A percentile compares a stretch with the other conserved stretches of the same genome.
phyloP scores from a whole-genome alignment of 352 stramenopile species.

The Phytophthora pini region DNA sequence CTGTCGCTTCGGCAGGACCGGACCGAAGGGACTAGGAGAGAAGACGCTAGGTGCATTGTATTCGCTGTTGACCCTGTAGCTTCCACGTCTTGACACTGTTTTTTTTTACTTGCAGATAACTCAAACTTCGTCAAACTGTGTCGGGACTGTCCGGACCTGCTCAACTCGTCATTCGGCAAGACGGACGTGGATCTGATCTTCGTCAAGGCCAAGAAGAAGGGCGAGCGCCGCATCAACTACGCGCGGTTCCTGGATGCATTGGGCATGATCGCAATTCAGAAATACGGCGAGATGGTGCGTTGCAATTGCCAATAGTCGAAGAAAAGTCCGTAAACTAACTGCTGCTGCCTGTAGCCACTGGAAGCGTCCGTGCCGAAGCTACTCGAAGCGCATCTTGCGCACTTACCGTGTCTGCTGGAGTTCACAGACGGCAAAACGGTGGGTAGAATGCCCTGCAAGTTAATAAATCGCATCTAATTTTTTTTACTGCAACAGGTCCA shows the following conservation, averaged over 20 bases:
- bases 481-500: slow-evolving; percentile 44
- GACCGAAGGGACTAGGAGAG: slow-evolving; percentile 63
- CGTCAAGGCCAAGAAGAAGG: slow-evolving; percentile 87
- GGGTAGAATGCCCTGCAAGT: neutral
- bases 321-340: neutral
- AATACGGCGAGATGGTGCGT: slow-evolving; percentile 78
- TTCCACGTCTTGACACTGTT: no score
- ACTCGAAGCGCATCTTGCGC: slow-evolving; percentile 67
- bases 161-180: slow-evolving; percentile 62
- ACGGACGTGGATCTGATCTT: slow-evolving; percentile 91
- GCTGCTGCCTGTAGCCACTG: slow-evolving; percentile 43
- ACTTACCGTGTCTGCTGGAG: slow-evolving; percentile 67
- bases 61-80: neutral
- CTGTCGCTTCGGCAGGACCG: slow-evolving; percentile 82
- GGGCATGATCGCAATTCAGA: slow-evolving; percentile 85
- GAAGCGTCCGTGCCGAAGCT: slow-evolving; percentile 71
- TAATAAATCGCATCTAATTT: neutral
- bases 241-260: slow-evolving; percentile 84
- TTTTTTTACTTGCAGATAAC: slow-evolving; percentile 53
- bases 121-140: slow-evolving; percentile 89
- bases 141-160: slow-evolving; percentile 71
- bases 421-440: slow-evolving; percentile 68
- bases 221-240: slow-evolving; percentile 85
- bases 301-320: neutral
- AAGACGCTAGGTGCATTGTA: slow-evolving; percentile 64